Conservation (phyloP, 2,329 filamentous ascomycete genomes). For the Colletotrichum paranaense region DNA sequence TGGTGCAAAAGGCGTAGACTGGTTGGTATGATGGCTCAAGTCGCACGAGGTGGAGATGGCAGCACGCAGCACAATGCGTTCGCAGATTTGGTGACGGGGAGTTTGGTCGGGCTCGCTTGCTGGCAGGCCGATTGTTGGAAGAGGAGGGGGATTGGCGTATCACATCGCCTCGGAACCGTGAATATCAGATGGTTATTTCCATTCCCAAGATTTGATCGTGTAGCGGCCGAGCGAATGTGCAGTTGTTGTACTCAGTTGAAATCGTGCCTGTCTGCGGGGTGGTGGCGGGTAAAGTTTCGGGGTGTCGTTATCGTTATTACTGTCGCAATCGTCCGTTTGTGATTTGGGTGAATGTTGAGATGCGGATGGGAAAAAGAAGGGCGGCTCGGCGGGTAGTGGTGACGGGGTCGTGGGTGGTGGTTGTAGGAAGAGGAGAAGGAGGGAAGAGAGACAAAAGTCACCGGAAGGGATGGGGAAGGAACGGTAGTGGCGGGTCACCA, state of each 20-base stretch:
- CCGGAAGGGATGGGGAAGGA: constrained; percentile 26
- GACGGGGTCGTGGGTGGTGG: constrained; percentile 5
- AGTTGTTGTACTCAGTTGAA: not conserved
- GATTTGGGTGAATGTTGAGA: not conserved
- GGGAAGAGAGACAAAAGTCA: constrained; percentile 24
- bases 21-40: not conserved
- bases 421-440: constrained; percentile 11
- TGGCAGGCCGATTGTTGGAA: constrained; percentile 21
- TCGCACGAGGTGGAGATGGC: constrained; percentile 1
- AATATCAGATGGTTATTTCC: constrained; percentile 38
- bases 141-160: constrained; percentile 37
- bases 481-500: constrained; percentile 19
- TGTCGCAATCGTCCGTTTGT: not conserved
- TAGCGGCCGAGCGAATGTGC: not conserved
- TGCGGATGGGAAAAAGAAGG: constrained; percentile 7
- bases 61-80: constrained; percentile 21
- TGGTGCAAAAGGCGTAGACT: constrained; percentile 3
- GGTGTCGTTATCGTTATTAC: not conserved
- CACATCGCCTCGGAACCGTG: constrained; percentile 42
- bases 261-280: not conserved
- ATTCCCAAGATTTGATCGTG: constrained; percentile 41
- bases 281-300: not conserved
- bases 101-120: constrained; percentile 15
- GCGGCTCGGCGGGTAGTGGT: constrained; percentile 1
- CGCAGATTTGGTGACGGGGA: not conserved